phyloP scores from a whole-genome alignment of 306 rosid species.

The Gastrolobium villosum region DNA sequence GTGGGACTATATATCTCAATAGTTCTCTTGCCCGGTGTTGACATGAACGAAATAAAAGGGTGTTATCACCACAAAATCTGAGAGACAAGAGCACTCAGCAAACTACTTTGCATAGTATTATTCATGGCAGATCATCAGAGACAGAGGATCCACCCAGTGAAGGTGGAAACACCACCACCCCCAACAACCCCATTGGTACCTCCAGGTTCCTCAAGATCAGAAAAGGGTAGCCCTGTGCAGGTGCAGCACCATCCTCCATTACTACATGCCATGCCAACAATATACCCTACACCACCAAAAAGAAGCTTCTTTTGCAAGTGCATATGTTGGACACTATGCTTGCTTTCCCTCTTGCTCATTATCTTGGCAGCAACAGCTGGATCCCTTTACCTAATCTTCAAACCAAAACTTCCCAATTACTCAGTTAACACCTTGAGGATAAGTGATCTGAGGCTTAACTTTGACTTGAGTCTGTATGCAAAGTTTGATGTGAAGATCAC shows the following conservation, averaged over 20 bases:
- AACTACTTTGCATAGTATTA: neutral
- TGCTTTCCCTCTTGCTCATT: slow-evolving; percentile 59
- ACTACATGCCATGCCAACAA: slow-evolving; percentile 42
- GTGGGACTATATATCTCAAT: too few species aligned
- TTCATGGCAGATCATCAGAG: slow-evolving; percentile 71
- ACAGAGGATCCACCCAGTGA: slow-evolving; percentile 76
- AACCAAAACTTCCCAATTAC: slow-evolving; percentile 84
- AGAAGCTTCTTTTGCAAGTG: slow-evolving; percentile 70
- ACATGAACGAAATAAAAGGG: neutral
- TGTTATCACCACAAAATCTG: neutral
- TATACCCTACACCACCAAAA: slow-evolving; percentile 46
- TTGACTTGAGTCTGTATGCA: slow-evolving; percentile 78
- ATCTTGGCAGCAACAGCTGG: slow-evolving; percentile 70
- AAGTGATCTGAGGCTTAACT: slow-evolving; percentile 69
- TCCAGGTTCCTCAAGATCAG: slow-evolving; percentile 51
- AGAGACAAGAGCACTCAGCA: slow-evolving; percentile 11
- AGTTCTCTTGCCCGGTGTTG: neutral
- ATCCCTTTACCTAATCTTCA: slow-evolving; percentile 73
- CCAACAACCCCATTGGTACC: slow-evolving; percentile 51
- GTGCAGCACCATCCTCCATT: slow-evolving; percentile 43
- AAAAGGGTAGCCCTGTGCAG: slow-evolving; percentile 55
- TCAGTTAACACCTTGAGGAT: slow-evolving; percentile 73
- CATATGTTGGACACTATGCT: slow-evolving; percentile 68
- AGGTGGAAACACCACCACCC: slow-evolving; percentile 58
- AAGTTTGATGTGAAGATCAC: slow-evolving; percentile 82